phyloP scores from a whole-genome alignment of 2,329 filamentous ascomycete species.

The Endoconidiophora polonica region DNA sequence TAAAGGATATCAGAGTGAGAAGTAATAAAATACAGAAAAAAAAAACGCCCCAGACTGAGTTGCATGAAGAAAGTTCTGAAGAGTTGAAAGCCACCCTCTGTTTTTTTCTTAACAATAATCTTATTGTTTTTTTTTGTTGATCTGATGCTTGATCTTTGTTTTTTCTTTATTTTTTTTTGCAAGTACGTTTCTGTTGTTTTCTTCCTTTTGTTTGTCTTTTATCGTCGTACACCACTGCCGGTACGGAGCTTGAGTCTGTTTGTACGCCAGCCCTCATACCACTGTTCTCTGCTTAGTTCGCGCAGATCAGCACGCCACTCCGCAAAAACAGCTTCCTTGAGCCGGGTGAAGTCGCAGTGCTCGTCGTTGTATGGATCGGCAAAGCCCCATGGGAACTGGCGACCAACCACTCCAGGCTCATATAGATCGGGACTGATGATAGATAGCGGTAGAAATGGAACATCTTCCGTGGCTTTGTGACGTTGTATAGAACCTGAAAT shows the following conservation, averaged over 20 bases:
- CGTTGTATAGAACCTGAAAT: conserved; percentile 23
- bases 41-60: not conserved
- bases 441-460: conserved; percentile 69
- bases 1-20: not conserved
- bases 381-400: conserved; percentile 91
- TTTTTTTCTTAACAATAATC: too few species aligned
- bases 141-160: too few species aligned
- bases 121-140: too few species aligned
- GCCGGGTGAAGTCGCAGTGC: conserved; percentile 83
- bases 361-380: conserved; percentile 80
- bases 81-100: too few species aligned
- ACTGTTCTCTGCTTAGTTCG: conserved; percentile 76
- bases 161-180: not conserved
- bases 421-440: conserved; percentile 90
- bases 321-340: conserved; percentile 82
- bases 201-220: conserved; percentile 11
- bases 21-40: not conserved
- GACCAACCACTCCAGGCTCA: conserved; percentile 61
- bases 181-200: not conserved
- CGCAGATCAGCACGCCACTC: conserved; percentile 88
- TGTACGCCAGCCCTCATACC: conserved; percentile 93
- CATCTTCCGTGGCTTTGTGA: conserved; percentile 33
- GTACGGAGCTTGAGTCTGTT: conserved; percentile 43
- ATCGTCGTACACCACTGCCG: conserved; percentile 23
- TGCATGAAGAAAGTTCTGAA: too few species aligned